phyloP scores from a whole-genome alignment of 108 stramenopile genomes.

The Cyclotella baltica region DNA sequence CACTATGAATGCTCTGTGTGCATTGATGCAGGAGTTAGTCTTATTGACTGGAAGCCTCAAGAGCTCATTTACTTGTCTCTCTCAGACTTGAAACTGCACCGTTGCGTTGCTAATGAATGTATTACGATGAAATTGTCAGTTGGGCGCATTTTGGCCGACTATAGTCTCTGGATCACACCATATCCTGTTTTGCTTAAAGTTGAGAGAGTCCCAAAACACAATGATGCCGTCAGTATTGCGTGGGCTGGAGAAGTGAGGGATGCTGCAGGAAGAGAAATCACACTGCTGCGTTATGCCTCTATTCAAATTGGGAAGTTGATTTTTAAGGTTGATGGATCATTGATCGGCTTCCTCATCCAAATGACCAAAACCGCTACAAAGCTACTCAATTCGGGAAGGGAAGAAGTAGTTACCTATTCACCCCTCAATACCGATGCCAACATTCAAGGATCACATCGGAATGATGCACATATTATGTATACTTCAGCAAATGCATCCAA shows the following conservation, averaged over 20 bases:
- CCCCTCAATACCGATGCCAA: neutral
- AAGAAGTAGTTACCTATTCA: constrained; percentile 16
- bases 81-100: constrained; percentile 49
- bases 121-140: constrained; percentile 45
- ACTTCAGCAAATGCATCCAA: constrained; percentile 1
- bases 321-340: constrained; percentile 19
- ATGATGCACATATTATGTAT: neutral
- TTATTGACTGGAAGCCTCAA: constrained; percentile 70
- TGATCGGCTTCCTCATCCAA: neutral
- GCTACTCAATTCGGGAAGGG: constrained; percentile 24
- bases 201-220: constrained; percentile 31
- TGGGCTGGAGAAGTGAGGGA: neutral
- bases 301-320: constrained; percentile 9
- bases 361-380: neutral
- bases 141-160: constrained; percentile 59
- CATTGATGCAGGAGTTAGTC: constrained; percentile 60
- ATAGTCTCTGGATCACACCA: constrained; percentile 75
- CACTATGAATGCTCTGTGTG: neutral
- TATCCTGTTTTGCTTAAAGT: constrained; percentile 71
- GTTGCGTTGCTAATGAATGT: constrained; percentile 19
- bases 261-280: constrained; percentile 39
- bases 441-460: neutral
- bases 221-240: constrained; percentile 19
- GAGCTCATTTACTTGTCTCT: constrained; percentile 63
- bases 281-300: constrained; percentile 41